Evolutionary conservation across 352 stramenopile species (phyloP).

Genomic region (Plasmopara viticola): DNA sequence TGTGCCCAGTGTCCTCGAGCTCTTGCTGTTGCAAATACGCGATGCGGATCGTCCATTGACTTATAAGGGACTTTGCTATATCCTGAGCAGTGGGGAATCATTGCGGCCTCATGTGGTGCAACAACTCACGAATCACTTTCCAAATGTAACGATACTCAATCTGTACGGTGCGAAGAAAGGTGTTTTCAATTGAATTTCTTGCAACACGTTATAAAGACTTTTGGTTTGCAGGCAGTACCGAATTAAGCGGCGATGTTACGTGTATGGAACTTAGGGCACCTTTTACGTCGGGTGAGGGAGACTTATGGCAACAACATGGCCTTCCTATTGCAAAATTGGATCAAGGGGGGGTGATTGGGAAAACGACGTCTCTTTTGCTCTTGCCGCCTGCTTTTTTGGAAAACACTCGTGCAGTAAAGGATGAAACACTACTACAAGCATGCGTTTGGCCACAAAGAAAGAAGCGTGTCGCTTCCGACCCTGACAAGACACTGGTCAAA

Average conservation of each 20-base stretch:
- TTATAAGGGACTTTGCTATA: slow-evolving; percentile 22
- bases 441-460: slow-evolving; percentile 12
- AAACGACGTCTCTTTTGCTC: slow-evolving; percentile 22
- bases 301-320: slow-evolving; percentile 28
- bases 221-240: slow-evolving; percentile 39
- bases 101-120: slow-evolving; percentile 25
- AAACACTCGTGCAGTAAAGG: neutral
- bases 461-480: neutral
- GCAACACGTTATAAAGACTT: neutral
- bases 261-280: slow-evolving; percentile 31
- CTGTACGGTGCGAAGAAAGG: slow-evolving; percentile 37
- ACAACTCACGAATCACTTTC: slow-evolving; percentile 17
- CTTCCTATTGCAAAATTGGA: slow-evolving; percentile 37
- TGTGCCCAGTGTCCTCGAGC: slow-evolving; percentile 43
- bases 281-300: slow-evolving; percentile 10
- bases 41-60: neutral
- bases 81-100: slow-evolving; percentile 51
- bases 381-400: slow-evolving; percentile 2
- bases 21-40: slow-evolving; percentile 29
- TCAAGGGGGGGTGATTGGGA: slow-evolving; percentile 19
- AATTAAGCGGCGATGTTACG: slow-evolving; percentile 56
- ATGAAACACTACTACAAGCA: neutral
- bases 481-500: neutral
- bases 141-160: slow-evolving; percentile 39
- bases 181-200: neutral